Base-by-base conservation (phyloP, 352 stramenopile genomes). In the Pythium dissotocum region DNA sequence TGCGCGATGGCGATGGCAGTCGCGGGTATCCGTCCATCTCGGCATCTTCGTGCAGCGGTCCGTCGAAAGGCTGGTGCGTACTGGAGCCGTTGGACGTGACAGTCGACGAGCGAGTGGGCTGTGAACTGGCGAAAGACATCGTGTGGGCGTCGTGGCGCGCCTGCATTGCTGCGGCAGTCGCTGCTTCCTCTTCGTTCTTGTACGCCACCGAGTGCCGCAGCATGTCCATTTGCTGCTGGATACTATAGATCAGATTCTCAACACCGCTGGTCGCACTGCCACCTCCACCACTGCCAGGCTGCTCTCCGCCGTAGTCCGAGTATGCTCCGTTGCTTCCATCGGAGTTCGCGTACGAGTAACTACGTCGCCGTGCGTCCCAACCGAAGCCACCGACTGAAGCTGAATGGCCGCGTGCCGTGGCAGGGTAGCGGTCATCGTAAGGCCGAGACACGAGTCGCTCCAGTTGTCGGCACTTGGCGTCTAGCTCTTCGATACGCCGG, bases 161-260 rank as follows among this genome's bases (percentile, higher is more conserved):
- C 14, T 78, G 75, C 40, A 88, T 64, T 0, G 69, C 69, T 21
- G 66, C 65, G 2, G 66, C 61, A 13, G 46, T 53, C 10, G 61
- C 48, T 0, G 60, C 76, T 48, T 89, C 82, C 36, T 91, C 82
- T 36, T 77, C 70, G 13, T 24, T 61, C 54, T 90, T 90, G 13
- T 69, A 76, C 24, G 81, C 82, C 38, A 93, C 79, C 10, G 87
- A 90, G 56, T 90, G 80, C 0, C 83, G 87, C 49, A 94, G 75
- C 73, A 84, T 81, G 58, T 90, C 79, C 84, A 94, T 94, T 67
- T 94, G 87, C 62, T 77, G 87, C 61, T 94, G 87, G 58, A 94
- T 93, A 52, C 76, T 92, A 51, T 77, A 83, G 32, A 94, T 88
- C 68, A 94, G 87, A 42, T 76, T 83, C 72, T 91, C 86, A 8